Evolutionary conservation across 129 eudicot species (phyloP).

Genomic region (Centella asiatica): DNA sequence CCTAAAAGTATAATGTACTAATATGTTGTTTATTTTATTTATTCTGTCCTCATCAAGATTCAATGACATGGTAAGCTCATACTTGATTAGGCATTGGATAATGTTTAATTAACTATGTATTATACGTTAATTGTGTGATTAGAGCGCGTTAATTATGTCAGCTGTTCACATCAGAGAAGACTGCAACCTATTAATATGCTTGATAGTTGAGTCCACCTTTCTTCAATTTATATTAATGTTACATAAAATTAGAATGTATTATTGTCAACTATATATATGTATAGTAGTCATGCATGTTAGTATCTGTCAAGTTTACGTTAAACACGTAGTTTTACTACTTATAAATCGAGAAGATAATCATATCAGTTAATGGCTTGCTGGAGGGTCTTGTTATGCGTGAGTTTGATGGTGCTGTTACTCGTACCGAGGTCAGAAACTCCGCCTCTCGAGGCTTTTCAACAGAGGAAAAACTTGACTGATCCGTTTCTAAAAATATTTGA

Average conservation of each 20-base stretch:
- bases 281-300: neutral
- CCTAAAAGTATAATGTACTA: neutral
- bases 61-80: conserved; percentile 13
- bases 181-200: neutral
- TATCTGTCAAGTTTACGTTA: neutral
- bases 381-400: neutral
- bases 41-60: neutral
- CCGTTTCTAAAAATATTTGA: neutral
- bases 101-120: neutral
- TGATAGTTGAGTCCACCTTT: conserved; percentile 4
- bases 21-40: neutral
- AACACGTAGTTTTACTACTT: neutral
- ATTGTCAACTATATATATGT: neutral
- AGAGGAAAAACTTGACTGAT: conserved; percentile 1
- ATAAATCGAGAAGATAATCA: neutral
- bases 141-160: neutral
- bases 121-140: too few relatives aligned
- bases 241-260: neutral
- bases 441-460: neutral
- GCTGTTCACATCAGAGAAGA: neutral
- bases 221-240: neutral
- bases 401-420: neutral
- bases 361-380: neutral
- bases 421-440: conserved; percentile 4
- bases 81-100: conserved; percentile 8